phyloP scores from a whole-genome alignment of 306 rosid genomes.

The Ormosia emarginata region DNA sequence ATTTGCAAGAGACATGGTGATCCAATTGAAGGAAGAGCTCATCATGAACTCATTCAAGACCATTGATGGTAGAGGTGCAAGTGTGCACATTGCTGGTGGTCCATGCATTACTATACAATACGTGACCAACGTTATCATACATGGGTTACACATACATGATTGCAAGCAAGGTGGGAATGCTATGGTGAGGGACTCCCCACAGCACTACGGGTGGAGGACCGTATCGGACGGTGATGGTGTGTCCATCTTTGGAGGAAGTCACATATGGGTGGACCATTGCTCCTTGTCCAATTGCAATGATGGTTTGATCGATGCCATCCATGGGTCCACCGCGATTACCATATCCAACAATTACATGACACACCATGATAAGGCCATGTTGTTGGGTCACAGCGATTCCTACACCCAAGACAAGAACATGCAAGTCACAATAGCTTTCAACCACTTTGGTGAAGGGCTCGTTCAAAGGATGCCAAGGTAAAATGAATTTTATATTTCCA shows the following conservation, averaged over 20 bases:
- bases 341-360: conserved; percentile 92
- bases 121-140: conserved; percentile 82
- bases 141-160: conserved; percentile 79
- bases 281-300: conserved; percentile 76
- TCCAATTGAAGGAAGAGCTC: conserved; percentile 69
- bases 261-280: conserved; percentile 89
- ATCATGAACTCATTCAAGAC: conserved; percentile 95
- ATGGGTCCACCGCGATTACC: conserved; percentile 81
- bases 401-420: conserved; percentile 76
- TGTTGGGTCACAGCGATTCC: conserved; percentile 86
- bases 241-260: conserved; percentile 87
- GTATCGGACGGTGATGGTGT: conserved; percentile 94
- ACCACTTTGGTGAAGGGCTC: conserved; percentile 97
- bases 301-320: conserved; percentile 83
- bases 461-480: conserved; percentile 99
- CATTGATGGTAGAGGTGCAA: conserved; percentile 82
- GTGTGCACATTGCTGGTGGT: conserved; percentile 90
- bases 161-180: conserved; percentile 92
- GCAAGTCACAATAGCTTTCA: conserved; percentile 95
- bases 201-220: conserved; percentile 87
- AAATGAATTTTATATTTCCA: background rate
- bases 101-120: conserved; percentile 91
- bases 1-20: conserved; percentile 80
- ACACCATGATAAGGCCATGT: conserved; percentile 94
- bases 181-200: conserved; percentile 76